Percentiles rank a stretch among this genome's conserved stretches.
phyloP scores from a whole-genome alignment of 2,329 filamentous ascomycete genomes.

The Nigrograna mackinnonii region DNA sequence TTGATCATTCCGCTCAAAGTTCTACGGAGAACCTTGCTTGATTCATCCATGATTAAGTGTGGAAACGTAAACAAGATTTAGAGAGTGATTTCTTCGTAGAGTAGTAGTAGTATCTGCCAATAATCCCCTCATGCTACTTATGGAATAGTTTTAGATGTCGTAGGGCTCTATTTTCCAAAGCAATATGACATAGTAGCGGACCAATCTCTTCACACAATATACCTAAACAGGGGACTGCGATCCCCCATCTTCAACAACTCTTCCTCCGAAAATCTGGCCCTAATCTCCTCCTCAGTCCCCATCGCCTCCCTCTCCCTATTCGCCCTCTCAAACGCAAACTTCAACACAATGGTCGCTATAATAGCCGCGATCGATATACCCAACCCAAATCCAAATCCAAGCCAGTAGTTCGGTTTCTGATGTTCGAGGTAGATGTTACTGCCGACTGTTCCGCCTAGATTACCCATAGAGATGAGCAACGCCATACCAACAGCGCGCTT shows the following conservation, averaged over 20 bases:
- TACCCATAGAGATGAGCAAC: conserved; percentile 53
- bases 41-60: too few relatives aligned
- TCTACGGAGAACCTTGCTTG: too few relatives aligned
- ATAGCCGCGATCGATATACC: conserved; percentile 52
- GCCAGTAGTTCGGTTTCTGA: conserved; percentile 54
- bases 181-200: too few relatives aligned
- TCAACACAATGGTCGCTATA: conserved; percentile 44
- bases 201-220: conserved; percentile 39
- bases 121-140: too few relatives aligned
- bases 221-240: conserved; percentile 46
- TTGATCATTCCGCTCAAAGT: too few relatives aligned
- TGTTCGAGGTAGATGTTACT: conserved; percentile 55
- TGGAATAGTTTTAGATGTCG: too few relatives aligned
- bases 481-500: conserved; percentile 53
- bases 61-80: too few relatives aligned
- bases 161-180: too few relatives aligned
- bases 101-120: too few relatives aligned
- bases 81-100: too few relatives aligned
- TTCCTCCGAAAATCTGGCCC: conserved; percentile 42
- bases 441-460: conserved; percentile 46
- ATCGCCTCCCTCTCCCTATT: conserved; percentile 29
- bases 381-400: conserved; percentile 55
- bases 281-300: conserved; percentile 35
- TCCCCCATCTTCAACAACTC: conserved; percentile 47
- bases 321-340: conserved; percentile 46